phyloP scores from a whole-genome alignment of 768 basidiomycete genomes.

The Tylopilus vinaceipallidus region DNA sequence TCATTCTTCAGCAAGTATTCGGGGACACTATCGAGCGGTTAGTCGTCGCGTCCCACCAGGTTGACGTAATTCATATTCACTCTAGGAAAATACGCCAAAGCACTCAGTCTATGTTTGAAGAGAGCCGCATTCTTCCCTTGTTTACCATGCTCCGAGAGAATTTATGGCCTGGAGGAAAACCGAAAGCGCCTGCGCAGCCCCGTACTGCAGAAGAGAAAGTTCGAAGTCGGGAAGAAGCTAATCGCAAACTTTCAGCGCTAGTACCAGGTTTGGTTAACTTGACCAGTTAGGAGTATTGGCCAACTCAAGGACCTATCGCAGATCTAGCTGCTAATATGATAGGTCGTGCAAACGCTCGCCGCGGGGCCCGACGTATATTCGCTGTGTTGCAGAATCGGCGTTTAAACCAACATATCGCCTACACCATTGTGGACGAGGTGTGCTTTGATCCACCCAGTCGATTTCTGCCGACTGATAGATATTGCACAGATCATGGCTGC shows the following conservation, averaged over 20 bases:
- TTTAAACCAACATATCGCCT: conserved; percentile 90
- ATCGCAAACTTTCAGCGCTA: conserved; percentile 83
- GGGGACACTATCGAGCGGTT: conserved; percentile 96
- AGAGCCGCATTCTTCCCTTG: conserved; percentile 65
- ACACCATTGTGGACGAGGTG: conserved; percentile 90
- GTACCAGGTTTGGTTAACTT: conserved; percentile 68
- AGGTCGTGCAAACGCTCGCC: conserved; percentile 91
- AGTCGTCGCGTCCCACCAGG: conserved; percentile 19
- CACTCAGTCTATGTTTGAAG: conserved; percentile 59
- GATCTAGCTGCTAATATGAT: conserved; percentile 98
- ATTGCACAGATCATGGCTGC: conserved; percentile 50
- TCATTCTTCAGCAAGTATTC: conserved; percentile 93
- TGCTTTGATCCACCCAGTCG: conserved; percentile 13
- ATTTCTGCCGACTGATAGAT: conserved; percentile 4
- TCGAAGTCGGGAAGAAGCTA: conserved; percentile 81
- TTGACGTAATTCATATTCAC: not conserved
- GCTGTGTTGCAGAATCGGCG: conserved; percentile 91
- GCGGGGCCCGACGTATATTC: conserved; percentile 91
- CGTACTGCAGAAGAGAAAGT: conserved; percentile 80
- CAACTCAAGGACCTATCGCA: conserved; percentile 29
- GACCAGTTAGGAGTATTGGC: not conserved
- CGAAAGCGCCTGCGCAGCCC: conserved; percentile 56
- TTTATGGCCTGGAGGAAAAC: conserved; percentile 84
- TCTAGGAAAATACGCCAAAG: conserved; percentile 85
- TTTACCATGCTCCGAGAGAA: conserved; percentile 67